phyloP scores from a whole-genome alignment of 129 eudicot species.

The Tanacetum coccineum region DNA sequence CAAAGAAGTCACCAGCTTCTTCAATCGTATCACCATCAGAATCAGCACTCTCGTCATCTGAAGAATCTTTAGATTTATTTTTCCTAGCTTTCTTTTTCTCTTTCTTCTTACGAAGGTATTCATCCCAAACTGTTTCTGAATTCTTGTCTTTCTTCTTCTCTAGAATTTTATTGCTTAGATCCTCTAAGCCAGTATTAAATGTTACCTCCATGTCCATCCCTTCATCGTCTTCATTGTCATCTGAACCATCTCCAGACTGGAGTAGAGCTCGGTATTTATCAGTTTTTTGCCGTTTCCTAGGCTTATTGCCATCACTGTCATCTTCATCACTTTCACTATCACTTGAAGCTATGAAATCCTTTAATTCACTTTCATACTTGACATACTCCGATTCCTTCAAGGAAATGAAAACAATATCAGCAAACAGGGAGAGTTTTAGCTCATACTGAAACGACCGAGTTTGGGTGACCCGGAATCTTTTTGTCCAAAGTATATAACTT shows the following conservation, averaged over 20 bases:
- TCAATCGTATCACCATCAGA: conserved; percentile 52
- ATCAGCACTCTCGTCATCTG: conserved; percentile 60
- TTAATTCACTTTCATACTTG: conserved; percentile 53
- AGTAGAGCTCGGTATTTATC: conserved; percentile 74
- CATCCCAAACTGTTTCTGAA: conserved; percentile 83
- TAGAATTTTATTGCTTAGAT: conserved; percentile 68
- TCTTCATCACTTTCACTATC: conserved; percentile 70
- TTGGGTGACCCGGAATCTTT: no score
- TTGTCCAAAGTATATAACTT: no score
- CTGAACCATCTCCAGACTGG: conserved; percentile 68
- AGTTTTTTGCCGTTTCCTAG: conserved; percentile 43
- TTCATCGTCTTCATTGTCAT: conserved; percentile 51
- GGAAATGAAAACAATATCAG: conserved; percentile 8
- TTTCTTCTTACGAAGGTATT: conserved; percentile 56
- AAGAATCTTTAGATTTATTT: conserved; percentile 50
- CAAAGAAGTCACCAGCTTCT: conserved; percentile 64
- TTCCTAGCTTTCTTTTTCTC: conserved; percentile 78
- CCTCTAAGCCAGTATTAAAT: conserved; percentile 82
- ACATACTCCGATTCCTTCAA: conserved; percentile 46
- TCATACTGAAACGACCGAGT: no score
- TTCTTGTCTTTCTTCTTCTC: conserved; percentile 68
- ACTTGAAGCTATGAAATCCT: conserved; percentile 83
- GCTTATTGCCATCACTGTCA: conserved; percentile 33
- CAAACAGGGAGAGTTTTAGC: background rate
- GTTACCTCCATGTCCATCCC: conserved; percentile 95